These are phyloP conservation scores for Mycena galericulata DNA, from an alignment of 768 basidiomycete species.

Conservation along the genomic window DNA sequence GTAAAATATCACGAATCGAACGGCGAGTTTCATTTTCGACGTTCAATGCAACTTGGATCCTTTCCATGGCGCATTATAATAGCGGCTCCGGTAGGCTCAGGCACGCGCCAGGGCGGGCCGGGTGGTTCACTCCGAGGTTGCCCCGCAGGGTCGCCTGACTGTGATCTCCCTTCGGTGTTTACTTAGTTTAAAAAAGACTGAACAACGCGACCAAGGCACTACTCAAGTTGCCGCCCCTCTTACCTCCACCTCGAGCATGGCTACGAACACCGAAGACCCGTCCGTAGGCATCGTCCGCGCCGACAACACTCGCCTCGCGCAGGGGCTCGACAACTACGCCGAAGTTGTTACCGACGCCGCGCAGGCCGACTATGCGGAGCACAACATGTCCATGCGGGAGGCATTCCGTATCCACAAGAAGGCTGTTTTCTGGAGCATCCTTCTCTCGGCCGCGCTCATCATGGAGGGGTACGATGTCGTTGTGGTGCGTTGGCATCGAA, in stretches of 20 bases:
- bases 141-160: constrained; percentile 5
- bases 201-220: neutral
- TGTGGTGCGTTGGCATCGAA: constrained; percentile 29
- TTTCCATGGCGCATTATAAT: no score
- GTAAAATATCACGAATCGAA: no score
- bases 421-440: constrained; percentile 39
- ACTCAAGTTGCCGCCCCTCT: neutral
- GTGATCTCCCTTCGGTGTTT: neutral
- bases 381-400: constrained; percentile 35
- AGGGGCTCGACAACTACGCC: constrained; percentile 35
- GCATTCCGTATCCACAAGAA: constrained; percentile 38
- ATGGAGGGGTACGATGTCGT: constrained; percentile 43
- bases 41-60: no score
- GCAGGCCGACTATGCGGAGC: constrained; percentile 35
- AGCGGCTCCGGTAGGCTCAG: neutral
- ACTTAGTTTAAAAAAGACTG: neutral
- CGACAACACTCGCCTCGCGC: constrained; percentile 29
- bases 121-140: neutral
- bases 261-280: constrained; percentile 44
- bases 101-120: constrained; percentile 15
- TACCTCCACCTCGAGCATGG: constrained; percentile 44
- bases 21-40: no score
- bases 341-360: constrained; percentile 33
- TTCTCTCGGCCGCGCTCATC: constrained; percentile 37
- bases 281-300: constrained; percentile 55